Evolutionary conservation across 257 asterid species (phyloP).

Genomic region (Lantana camara): DNA sequence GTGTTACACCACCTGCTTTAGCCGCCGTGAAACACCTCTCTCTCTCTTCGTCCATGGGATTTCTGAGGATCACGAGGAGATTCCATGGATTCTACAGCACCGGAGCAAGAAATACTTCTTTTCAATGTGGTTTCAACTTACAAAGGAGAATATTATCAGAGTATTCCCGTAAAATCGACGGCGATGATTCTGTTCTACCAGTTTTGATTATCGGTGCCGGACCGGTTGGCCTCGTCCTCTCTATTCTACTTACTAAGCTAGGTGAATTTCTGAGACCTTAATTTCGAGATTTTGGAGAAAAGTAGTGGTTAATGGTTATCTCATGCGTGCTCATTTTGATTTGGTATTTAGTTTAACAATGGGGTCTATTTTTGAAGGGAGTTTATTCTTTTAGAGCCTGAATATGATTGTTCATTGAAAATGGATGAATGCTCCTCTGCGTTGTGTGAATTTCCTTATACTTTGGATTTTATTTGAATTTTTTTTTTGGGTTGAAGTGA

Average conservation of each 20-base stretch:
- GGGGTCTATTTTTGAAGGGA: not conserved
- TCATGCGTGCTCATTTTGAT: not conserved
- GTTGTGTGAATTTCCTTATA: not conserved
- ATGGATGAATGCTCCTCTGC: slow-evolving; percentile 5
- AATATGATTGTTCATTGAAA: not conserved
- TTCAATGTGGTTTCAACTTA: slow-evolving; percentile 19
- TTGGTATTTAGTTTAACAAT: not conserved
- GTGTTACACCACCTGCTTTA: not conserved
- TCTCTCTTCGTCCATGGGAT: slow-evolving; percentile 35
- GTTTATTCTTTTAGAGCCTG: not conserved
- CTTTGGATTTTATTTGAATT: too few species aligned
- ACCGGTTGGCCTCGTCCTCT: slow-evolving; percentile 89
- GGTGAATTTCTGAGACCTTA: slow-evolving; percentile 38
- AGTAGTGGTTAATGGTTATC: not conserved
- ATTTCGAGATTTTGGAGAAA: not conserved
- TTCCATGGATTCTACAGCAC: slow-evolving; percentile 33
- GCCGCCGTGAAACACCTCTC: slow-evolving; percentile 15
- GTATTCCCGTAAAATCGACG: slow-evolving; percentile 20
- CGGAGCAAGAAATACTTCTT: slow-evolving; percentile 21
- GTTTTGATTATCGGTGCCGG: slow-evolving; percentile 96
- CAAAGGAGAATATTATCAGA: slow-evolving; percentile 49
- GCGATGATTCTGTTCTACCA: slow-evolving; percentile 52
- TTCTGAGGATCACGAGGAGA: slow-evolving; percentile 39
- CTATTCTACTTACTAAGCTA: slow-evolving; percentile 77
- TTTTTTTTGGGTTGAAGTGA: too few species aligned